Conservation (phyloP, 2,329 filamentous ascomycete genomes). For the Penicillium hesseltinei region DNA sequence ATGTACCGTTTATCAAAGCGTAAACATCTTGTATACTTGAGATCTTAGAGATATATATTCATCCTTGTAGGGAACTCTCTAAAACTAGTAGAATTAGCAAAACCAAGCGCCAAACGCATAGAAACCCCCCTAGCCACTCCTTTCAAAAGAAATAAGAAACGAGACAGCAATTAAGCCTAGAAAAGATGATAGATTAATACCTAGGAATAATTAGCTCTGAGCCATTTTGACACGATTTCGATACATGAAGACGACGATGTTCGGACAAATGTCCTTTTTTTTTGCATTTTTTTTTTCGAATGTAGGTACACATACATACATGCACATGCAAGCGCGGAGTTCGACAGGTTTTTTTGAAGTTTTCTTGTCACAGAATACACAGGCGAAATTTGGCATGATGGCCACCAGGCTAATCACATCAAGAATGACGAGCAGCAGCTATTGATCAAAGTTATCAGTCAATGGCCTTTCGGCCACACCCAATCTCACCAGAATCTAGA, state of each 20-base stretch:
- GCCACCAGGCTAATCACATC: background rate
- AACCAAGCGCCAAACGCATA: background rate
- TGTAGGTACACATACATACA: background rate
- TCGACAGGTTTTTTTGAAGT: background rate
- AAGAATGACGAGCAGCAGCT: too few relatives aligned
- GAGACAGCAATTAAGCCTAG: rapidly evolving
- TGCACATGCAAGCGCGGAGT: background rate
- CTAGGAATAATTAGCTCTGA: too few relatives aligned
- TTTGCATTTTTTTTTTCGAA: background rate
- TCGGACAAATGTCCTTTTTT: background rate
- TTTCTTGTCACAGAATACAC: background rate
- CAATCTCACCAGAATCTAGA: background rate
- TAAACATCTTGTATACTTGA: background rate
- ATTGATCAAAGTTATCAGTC: background rate
- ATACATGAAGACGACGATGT: background rate
- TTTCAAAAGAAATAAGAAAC: rapidly evolving
- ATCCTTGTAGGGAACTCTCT: rapidly evolving
- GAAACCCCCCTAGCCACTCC: background rate
- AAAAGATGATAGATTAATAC: background rate
- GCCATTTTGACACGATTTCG: background rate
- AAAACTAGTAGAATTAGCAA: background rate
- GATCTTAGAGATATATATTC: background rate
- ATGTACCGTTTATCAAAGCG: rapidly evolving
- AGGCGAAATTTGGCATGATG: background rate
- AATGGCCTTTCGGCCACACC: background rate